A percentile compares a stretch with the other conserved stretches of the same genome.
Conservation (phyloP, 2,329 filamentous ascomycete species). For the Ceratocystis huliohia region DNA sequence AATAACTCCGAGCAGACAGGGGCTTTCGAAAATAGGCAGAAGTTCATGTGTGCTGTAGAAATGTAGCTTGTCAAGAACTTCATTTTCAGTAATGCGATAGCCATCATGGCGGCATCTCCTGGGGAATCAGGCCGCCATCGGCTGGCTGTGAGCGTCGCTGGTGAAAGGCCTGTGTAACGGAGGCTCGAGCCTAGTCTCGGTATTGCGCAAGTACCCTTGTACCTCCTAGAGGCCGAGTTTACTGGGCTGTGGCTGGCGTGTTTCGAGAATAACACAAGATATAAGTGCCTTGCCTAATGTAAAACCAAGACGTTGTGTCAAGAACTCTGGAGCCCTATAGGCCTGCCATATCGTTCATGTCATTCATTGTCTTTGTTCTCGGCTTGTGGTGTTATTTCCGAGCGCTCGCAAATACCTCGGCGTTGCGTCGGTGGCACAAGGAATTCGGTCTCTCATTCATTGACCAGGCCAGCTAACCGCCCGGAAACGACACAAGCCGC, state of each 20-base stretch:
- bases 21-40: too few species aligned
- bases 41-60: too few species aligned
- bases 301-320: not conserved
- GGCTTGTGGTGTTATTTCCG: not conserved
- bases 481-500: not conserved
- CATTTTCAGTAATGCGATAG: too few species aligned
- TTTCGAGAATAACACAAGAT: not conserved
- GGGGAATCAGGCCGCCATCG: not conserved
- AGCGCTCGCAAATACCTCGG: slow-evolving; percentile 18
- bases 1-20: too few species aligned
- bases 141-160: too few species aligned
- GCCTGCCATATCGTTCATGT: not conserved
- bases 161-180: not conserved
- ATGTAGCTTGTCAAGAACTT: too few species aligned
- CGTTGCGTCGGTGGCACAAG: slow-evolving; percentile 16
- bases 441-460: slow-evolving; percentile 15
- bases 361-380: not conserved
- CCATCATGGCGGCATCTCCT: not conserved
- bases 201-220: not conserved
- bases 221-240: not conserved
- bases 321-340: not conserved
- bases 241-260: not conserved
- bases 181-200: not conserved
- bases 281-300: not conserved
- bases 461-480: not conserved